Conservation (phyloP, 2,329 filamentous ascomycete genomes). For the Fonsecaea nubica region DNA sequence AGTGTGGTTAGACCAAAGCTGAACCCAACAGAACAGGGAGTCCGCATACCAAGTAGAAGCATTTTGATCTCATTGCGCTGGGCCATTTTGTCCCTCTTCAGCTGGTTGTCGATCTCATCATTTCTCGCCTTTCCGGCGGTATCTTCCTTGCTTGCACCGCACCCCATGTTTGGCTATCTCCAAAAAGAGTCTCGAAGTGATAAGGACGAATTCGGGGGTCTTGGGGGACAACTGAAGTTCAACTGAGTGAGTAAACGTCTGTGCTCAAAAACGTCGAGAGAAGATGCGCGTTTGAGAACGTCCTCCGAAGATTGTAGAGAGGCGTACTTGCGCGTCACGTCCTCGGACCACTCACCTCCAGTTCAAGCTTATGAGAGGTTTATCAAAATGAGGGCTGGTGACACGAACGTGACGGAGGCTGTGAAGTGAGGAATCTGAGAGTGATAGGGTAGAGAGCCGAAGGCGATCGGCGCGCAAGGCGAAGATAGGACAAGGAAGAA, state of each 20-base stretch:
- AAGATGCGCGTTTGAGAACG: slow-evolving; percentile 9
- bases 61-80: slow-evolving; percentile 99
- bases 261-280: not conserved
- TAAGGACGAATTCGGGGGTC: not conserved
- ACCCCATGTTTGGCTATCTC: slow-evolving; percentile 81
- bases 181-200: slow-evolving; percentile 15
- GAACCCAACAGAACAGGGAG: slow-evolving; percentile 36
- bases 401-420: slow-evolving; percentile 19
- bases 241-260: slow-evolving; percentile 2
- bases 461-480: slow-evolving; percentile 28
- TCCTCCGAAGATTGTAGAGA: not conserved
- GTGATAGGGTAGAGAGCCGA: slow-evolving; percentile 23
- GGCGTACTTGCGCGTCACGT: not conserved
- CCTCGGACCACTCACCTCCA: slow-evolving; percentile 21
- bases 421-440: slow-evolving; percentile 13
- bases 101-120: slow-evolving; percentile 99
- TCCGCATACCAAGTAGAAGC: slow-evolving; percentile 85
- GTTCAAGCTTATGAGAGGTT: slow-evolving; percentile 17
- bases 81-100: slow-evolving; percentile 98
- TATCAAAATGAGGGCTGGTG: slow-evolving; percentile 14
- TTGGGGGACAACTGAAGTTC: not conserved
- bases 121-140: slow-evolving; percentile 99
- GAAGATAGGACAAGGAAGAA: slow-evolving; percentile 28
- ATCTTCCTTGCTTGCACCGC: slow-evolving; percentile 99
- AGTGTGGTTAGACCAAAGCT: slow-evolving; percentile 17